Evolutionary conservation across 345 rosid genomes (phyloP), one percentile per base, ranked within the genome.

Genomic region (Viola odorata): DNA sequence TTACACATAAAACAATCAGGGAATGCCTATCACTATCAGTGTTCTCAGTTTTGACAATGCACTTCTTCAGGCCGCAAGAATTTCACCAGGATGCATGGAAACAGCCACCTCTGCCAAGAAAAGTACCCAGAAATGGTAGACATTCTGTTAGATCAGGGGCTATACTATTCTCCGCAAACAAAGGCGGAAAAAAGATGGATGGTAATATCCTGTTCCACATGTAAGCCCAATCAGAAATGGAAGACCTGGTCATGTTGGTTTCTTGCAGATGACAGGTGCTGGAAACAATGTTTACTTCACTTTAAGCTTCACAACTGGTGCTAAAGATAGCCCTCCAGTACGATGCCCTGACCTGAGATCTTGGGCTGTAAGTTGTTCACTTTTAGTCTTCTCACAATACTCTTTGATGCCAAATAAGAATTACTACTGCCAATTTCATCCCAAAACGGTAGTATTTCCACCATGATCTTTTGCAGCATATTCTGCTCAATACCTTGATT

Each of bases 381-480:
- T 65, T 69, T 41, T 14, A 76, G 70, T 45, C 77, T 76, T 73
- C 73, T 64, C 58, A 61, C 78, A 53, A 80, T 50, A 61, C 63
- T 60, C 39, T 79, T 67, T 60, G 74, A 70, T 16, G 69, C 66
- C 8, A 6, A 39, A 1, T 60, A 37, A 57, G 64, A 57, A 44
- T 37, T 71, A 16, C 47, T 67, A 8, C 62, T 56, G 6, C 75
- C 50, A 23, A 57, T 60, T 55, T 37, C 82, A 52, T 59, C 69
- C 89, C 83, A 89, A 61, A 76, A 37, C 8, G 96, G 96, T 63
- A 85, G 68, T 48, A 85, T 69, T 79, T 89, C 94, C 61, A 85
- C 68, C 1, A 77, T 6, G 8, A 85, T 58, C 47, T 85, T 92
- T 66, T 74, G 91, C 68, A 84, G 57, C 69, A 75, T 41, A 16